Conservation (phyloP, 805 yeast genomes). For the fission yeast (Schizosaccharomyces pombe) region DNA sequence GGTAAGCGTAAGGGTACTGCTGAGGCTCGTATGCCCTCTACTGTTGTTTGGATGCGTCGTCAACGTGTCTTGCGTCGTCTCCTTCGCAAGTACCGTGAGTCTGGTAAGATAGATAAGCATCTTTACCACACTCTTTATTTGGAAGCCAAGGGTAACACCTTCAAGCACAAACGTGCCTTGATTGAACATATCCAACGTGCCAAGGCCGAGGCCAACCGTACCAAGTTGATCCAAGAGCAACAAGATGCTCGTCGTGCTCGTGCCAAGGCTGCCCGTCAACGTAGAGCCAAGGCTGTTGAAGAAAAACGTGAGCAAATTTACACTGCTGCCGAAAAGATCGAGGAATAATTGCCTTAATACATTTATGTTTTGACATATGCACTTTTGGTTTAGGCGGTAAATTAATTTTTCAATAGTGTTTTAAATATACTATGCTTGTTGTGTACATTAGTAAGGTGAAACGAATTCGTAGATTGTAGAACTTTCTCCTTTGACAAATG, state of each 20-base stretch:
- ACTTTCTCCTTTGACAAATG: no score
- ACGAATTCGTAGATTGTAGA: no score
- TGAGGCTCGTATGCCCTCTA: constrained; percentile 97
- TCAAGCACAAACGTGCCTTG: constrained; percentile 99
- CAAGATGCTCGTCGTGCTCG: constrained; percentile 97
- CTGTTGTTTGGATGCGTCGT: constrained; percentile 97
- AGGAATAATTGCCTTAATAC: not conserved
- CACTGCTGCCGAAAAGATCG: constrained; percentile 25
- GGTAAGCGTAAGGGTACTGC: constrained; percentile 99
- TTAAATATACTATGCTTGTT: no score
- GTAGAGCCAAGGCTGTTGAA: constrained; percentile 90
- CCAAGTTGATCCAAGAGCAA: constrained; percentile 94
- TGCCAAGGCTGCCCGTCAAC: constrained; percentile 98
- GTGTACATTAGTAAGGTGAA: no score
- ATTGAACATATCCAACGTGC: constrained; percentile 99
- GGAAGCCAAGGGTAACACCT: constrained; percentile 98
- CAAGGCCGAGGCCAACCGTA: constrained; percentile 99
- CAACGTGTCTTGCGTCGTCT: constrained; percentile 97
- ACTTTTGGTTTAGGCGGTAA: constrained; percentile 1
- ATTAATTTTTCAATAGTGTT: not conserved
- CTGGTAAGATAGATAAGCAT: constrained; percentile 98
- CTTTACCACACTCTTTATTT: constrained; percentile 94
- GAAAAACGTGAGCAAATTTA: constrained; percentile 96
- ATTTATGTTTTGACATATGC: not conserved
- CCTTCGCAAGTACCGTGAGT: constrained; percentile 95